Evolutionary conservation across 148 eudicot genomes (phyloP).

Genomic region (Talinum fruticosum): DNA sequence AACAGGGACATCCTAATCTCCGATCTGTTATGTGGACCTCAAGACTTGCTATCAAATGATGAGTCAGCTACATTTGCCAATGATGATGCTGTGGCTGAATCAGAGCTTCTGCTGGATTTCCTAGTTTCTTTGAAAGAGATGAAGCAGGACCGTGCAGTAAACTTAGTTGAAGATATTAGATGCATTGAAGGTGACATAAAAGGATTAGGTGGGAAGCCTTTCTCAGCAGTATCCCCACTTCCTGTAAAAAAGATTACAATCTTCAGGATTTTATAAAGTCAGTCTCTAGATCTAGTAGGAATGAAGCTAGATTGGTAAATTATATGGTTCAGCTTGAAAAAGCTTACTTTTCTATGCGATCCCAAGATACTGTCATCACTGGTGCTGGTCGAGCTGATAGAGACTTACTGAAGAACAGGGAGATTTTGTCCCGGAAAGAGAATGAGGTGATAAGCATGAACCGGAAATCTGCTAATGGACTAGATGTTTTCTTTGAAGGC

Average conservation of each 20-base stretch:
- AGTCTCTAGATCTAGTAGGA: slow-evolving; percentile 25
- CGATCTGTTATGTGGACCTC: slow-evolving; percentile 47
- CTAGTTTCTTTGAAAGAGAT: slow-evolving; percentile 48
- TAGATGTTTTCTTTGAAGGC: slow-evolving; percentile 63
- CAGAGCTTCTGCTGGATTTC: slow-evolving; percentile 61
- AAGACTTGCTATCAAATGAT: slow-evolving; percentile 27
- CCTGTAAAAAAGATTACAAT: slow-evolving; percentile 22
- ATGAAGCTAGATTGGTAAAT: slow-evolving; percentile 38
- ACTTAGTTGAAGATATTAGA: slow-evolving; percentile 51
- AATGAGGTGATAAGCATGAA: slow-evolving; percentile 21
- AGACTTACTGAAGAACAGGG: slow-evolving; percentile 46
- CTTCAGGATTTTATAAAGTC: slow-evolving; percentile 28
- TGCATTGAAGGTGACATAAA: slow-evolving; percentile 69
- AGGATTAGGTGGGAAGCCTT: slow-evolving; percentile 49
- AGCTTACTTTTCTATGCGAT: slow-evolving; percentile 68
- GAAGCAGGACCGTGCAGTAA: slow-evolving; percentile 51
- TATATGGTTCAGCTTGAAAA: slow-evolving; percentile 64
- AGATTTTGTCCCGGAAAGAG: slow-evolving; percentile 24
- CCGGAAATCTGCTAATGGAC: slow-evolving; percentile 37
- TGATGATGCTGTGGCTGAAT: slow-evolving; percentile 48
- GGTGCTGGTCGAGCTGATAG: slow-evolving; percentile 32
- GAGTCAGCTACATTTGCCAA: slow-evolving; percentile 12
- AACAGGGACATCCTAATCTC: slow-evolving; percentile 69
- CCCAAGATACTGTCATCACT: slow-evolving; percentile 35
- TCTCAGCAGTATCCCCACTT: slow-evolving; percentile 25